These are phyloP conservation scores for Colletotrichum gloeosporioides DNA, from an alignment of 2,329 filamentous ascomycete genomes.

Conservation along the genomic window DNA sequence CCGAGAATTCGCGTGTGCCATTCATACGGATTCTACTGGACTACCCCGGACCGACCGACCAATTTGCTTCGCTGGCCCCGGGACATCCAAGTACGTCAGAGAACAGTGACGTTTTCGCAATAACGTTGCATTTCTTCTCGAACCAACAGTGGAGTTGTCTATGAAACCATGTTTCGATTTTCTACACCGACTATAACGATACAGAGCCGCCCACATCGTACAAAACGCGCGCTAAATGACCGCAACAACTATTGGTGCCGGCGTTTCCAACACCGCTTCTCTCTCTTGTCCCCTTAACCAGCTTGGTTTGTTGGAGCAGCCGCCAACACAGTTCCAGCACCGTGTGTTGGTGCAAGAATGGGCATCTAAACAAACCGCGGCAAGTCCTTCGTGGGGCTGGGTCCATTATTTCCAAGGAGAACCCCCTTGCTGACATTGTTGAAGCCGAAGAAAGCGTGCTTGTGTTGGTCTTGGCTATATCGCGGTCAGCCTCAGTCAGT, in stretches of 20 bases:
- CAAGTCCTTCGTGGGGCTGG: background rate
- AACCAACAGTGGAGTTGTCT: background rate
- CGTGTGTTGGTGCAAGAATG: no score
- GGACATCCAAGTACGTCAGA: no score
- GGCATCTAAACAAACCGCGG: background rate
- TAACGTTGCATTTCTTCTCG: background rate
- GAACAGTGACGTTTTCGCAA: background rate
- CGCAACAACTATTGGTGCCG: no score
- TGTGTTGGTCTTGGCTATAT: background rate
- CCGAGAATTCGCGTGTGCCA: background rate
- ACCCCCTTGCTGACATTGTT: slow-evolving; percentile 8
- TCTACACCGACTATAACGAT: background rate
- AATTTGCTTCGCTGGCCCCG: background rate
- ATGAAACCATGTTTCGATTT: background rate
- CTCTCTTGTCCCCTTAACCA: background rate
- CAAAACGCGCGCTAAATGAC: background rate
- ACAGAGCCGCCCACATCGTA: background rate
- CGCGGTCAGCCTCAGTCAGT: no score
- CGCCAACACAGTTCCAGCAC: background rate
- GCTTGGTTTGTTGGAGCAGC: background rate
- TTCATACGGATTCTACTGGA: background rate
- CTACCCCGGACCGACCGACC: background rate
- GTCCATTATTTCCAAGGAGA: background rate
- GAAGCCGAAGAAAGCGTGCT: slow-evolving; percentile 15
- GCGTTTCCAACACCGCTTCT: background rate